Conservation (phyloP, 768 basidiomycete genomes). For the Leccinellum albellum region DNA sequence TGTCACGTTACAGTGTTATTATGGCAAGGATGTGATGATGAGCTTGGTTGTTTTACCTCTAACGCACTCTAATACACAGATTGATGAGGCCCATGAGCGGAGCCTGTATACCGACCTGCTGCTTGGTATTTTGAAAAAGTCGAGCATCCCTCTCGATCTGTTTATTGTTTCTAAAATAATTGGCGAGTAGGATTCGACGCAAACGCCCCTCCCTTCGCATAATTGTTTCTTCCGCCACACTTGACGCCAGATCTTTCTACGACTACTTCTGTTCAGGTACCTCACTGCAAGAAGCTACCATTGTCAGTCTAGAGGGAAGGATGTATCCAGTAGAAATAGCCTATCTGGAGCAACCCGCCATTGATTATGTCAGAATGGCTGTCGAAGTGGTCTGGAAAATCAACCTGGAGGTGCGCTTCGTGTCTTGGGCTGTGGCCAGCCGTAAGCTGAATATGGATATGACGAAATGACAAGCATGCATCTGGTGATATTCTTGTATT, state of each 20-base stretch:
- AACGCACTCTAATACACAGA: constrained; percentile 46
- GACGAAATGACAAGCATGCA: constrained; percentile 50
- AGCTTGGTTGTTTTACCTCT: neutral
- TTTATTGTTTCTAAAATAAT: constrained; percentile 2
- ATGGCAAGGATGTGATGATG: constrained; percentile 58
- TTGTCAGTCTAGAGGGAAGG: constrained; percentile 89
- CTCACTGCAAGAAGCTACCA: constrained; percentile 66
- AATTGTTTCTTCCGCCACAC: constrained; percentile 93
- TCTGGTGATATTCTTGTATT: constrained; percentile 92
- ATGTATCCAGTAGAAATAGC: constrained; percentile 95
- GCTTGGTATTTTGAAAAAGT: constrained; percentile 93
- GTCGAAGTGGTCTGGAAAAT: constrained; percentile 84
- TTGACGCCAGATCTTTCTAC: constrained; percentile 85
- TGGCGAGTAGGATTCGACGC: constrained; percentile 67
- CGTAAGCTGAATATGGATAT: neutral
- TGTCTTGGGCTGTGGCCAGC: neutral
- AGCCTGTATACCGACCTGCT: constrained; percentile 94
- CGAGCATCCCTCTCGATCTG: constrained; percentile 12
- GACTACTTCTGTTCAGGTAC: constrained; percentile 79
- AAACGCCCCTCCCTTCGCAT: constrained; percentile 88
- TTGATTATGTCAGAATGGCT: constrained; percentile 80
- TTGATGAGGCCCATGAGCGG: constrained; percentile 97
- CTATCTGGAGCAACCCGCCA: constrained; percentile 71
- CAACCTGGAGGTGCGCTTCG: constrained; percentile 58
- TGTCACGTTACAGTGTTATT: constrained; percentile 90